Conservation (phyloP, 148 eudicot genomes). For the Cornus controversa region DNA sequence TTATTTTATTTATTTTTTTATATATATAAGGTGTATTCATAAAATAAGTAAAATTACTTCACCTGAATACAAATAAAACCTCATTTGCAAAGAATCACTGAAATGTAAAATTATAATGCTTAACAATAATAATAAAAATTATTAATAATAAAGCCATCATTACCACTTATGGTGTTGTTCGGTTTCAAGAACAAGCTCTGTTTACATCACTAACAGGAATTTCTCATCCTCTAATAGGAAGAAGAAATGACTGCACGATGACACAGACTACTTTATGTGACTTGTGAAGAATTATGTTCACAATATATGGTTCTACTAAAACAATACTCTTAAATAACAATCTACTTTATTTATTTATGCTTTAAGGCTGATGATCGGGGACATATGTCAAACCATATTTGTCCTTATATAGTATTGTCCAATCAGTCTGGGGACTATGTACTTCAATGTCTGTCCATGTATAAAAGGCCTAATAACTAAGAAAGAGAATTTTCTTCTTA, state of each 20-base stretch:
- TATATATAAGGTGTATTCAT: background rate
- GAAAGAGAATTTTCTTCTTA: background rate
- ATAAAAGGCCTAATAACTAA: background rate
- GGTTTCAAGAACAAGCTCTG: background rate
- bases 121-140: no score
- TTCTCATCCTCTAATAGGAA: background rate
- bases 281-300: background rate
- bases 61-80: background rate
- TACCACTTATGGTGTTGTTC: background rate
- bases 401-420: background rate
- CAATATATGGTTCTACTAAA: background rate
- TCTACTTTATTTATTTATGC: background rate
- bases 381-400: background rate
- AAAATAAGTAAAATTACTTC: background rate
- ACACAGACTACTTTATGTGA: no score
- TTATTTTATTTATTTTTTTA: background rate
- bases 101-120: no score
- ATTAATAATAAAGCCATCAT: background rate
- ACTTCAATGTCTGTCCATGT: background rate
- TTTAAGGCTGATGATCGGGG: background rate
- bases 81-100: background rate
- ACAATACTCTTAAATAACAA: background rate
- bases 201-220: background rate
- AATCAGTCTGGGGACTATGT: background rate
- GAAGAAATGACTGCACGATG: background rate